Conservation (phyloP, 805 yeast genomes). For the Saturnispora diversa region DNA sequence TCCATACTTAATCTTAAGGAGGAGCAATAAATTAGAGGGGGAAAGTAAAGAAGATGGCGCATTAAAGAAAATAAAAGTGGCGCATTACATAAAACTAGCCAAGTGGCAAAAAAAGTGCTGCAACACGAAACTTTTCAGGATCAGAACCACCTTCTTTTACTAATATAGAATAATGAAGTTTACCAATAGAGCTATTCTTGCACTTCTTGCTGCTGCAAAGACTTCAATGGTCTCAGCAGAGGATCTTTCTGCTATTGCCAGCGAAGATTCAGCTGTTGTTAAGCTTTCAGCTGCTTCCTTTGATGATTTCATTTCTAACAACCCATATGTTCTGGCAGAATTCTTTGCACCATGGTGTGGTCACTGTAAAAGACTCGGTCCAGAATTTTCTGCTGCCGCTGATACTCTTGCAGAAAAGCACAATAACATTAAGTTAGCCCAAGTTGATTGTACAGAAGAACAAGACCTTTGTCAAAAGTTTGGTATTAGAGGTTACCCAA, state of each 20-base stretch:
- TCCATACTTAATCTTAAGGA: slow-evolving; percentile 3
- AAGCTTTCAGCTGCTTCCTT: slow-evolving; percentile 63
- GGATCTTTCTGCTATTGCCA: slow-evolving; percentile 59
- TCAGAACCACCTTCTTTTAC: neutral
- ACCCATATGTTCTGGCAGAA: slow-evolving; percentile 77
- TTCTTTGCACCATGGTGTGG: slow-evolving; percentile 98
- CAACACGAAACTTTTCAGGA: slow-evolving; percentile 1
- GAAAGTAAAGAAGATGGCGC: too few species aligned
- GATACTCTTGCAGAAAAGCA: slow-evolving; percentile 40
- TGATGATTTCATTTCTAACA: slow-evolving; percentile 53
- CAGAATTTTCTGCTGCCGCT: slow-evolving; percentile 71
- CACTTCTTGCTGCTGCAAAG: slow-evolving; percentile 33
- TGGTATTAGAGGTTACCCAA: slow-evolving; percentile 77
- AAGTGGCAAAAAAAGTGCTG: slow-evolving; percentile 3
- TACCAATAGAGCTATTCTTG: slow-evolving; percentile 31
- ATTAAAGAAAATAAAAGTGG: neutral
- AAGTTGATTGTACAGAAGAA: slow-evolving; percentile 78
- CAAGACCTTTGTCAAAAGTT: slow-evolving; percentile 59
- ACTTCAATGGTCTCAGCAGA: slow-evolving; percentile 26
- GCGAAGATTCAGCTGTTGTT: slow-evolving; percentile 81
- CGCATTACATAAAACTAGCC: neutral
- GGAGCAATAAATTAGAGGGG: neutral
- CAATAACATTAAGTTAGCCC: slow-evolving; percentile 65
- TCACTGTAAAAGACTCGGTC: slow-evolving; percentile 84
- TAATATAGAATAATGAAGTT: slow-evolving; percentile 27